Evolutionary conservation across 305 asterid genomes (phyloP), one percentile per base, ranked within the genome.

Genomic region (Andrographis paniculata): DNA sequence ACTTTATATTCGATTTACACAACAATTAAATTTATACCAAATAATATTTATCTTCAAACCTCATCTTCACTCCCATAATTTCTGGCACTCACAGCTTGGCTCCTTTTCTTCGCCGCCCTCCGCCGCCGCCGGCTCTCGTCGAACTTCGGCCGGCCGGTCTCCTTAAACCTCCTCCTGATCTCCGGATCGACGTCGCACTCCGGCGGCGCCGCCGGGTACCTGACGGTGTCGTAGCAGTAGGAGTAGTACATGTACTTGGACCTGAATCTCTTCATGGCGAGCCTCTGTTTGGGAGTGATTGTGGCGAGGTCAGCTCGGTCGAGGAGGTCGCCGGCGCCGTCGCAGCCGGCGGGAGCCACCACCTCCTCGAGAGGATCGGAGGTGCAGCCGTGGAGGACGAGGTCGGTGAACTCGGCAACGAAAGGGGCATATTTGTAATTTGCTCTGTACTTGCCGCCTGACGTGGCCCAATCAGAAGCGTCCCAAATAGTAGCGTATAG

Each of bases 381-480:
- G 0, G 73, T 35, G 50, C 98, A 89, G 5, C 95, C 98, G 9
- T 69, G 84, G 60, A 89, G 84, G 56, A 79, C 62, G 20, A 85
- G 77, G 62, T 85, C 94, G 27, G 81, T 77, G 54, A 89, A 85
- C 54, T 89, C 80, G 3, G 89, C 91, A 35, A 82, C 71, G 48
- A 89, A 89, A 12, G 98, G 98, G 44, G 95, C 92, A 51, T 78
- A 89, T 48, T 85, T 80, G 79, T 89, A 89, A 62, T 89, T 80
- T 9, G 72, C 67, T 37, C 59, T 71, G 53, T 85, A 85, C 41
- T 68, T 77, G 45, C 98, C 98, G 11, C 95, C 95, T 5, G 93
- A 79, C 28, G 98, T 89, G 20, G 98, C 98, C 98, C 98, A 89
- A 36, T 76, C 91, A 0, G 98, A 89, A 9, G 88, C 98, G 43